Evolutionary conservation across 2,329 filamentous ascomycete species (phyloP).

Genomic region (Neonectria faginata): DNA sequence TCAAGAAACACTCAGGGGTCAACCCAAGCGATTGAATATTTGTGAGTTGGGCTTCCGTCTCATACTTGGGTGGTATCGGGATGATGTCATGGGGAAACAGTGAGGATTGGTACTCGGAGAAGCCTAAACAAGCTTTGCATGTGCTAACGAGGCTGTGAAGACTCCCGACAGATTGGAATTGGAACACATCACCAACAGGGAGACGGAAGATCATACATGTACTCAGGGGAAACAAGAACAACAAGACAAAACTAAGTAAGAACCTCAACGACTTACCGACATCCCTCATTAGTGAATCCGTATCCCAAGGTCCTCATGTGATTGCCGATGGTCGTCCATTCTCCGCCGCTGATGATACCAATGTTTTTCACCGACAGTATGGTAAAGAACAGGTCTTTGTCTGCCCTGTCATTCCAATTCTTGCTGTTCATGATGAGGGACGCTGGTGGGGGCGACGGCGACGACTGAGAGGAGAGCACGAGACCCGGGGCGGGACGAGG

Average conservation of each 20-base stretch:
- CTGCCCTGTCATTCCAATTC: conserved; percentile 71
- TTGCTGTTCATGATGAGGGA: conserved; percentile 62
- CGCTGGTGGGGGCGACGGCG: conserved; percentile 28
- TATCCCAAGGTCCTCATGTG: conserved; percentile 70
- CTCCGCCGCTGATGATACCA: conserved; percentile 70
- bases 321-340: conserved; percentile 73
- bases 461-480: conserved; percentile 33
- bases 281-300: conserved; percentile 73
- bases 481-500: conserved; percentile 33
- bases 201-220: conserved; percentile 1
- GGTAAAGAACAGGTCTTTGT: conserved; percentile 73
- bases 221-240: conserved; percentile 2
- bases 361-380: conserved; percentile 73
- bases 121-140: not conserved
- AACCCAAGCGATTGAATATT: not conserved
- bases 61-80: not conserved
- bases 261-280: conserved; percentile 62
- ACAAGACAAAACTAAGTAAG: conserved; percentile 19
- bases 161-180: not conserved
- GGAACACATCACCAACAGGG: not conserved
- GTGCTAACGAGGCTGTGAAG: not conserved
- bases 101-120: not conserved
- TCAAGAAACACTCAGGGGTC: not conserved
- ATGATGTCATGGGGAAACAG: not conserved
- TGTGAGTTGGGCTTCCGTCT: not conserved